These are phyloP conservation scores for Candida tammaniensis DNA, from an alignment of 805 yeast genomes.

Conservation along the genomic window DNA sequence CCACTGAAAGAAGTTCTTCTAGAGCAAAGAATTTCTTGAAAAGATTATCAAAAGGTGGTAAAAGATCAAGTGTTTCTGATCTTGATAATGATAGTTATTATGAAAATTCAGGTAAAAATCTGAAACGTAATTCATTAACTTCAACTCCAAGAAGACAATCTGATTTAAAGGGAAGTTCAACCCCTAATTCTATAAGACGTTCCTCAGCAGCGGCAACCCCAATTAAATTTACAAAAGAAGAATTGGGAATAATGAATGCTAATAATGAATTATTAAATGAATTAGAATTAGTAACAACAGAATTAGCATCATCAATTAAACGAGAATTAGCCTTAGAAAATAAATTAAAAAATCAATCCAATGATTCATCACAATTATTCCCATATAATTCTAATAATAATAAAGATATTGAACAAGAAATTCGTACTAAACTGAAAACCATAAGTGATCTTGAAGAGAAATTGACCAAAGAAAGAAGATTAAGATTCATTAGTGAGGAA, in stretches of 20 bases:
- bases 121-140: slow-evolving; percentile 6
- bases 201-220: slow-evolving; percentile 13
- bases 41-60: slow-evolving; percentile 31
- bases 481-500: slow-evolving; percentile 70
- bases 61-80: slow-evolving; percentile 14
- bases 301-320: slow-evolving; percentile 67
- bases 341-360: slow-evolving; percentile 23
- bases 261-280: slow-evolving; percentile 60
- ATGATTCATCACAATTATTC: background rate
- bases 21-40: slow-evolving; percentile 31
- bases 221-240: slow-evolving; percentile 52
- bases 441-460: slow-evolving; percentile 55
- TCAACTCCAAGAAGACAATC: slow-evolving; percentile 8
- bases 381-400: background rate
- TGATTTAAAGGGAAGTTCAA: slow-evolving; percentile 7
- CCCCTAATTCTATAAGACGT: slow-evolving; percentile 6
- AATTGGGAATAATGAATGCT: slow-evolving; percentile 58
- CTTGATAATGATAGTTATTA: slow-evolving; percentile 13
- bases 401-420: slow-evolving; percentile 43
- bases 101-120: slow-evolving; percentile 12
- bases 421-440: slow-evolving; percentile 29
- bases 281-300: slow-evolving; percentile 65
- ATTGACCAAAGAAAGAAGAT: slow-evolving; percentile 61
- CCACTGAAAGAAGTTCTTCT: slow-evolving; percentile 16
- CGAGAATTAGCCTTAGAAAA: slow-evolving; percentile 64